phyloP scores from a whole-genome alignment of 1,284 basidiomycete genomes.

The Quambalaria eucalypti region DNA sequence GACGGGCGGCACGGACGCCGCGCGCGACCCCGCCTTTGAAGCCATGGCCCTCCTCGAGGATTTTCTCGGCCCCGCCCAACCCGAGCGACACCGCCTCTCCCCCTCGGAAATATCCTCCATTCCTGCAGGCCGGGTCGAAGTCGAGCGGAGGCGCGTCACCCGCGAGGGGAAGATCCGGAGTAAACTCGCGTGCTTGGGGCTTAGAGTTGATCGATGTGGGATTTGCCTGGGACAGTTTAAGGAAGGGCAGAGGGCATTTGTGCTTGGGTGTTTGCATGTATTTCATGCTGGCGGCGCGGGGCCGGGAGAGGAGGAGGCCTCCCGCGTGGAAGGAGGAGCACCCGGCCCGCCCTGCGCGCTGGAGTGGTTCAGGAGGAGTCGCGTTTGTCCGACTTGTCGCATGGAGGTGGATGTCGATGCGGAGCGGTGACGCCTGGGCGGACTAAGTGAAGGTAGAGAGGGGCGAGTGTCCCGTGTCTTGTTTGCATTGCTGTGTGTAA shows the following conservation, averaged over 20 bases:
- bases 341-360: background rate
- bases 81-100: conserved; percentile 35
- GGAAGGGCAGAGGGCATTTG: conserved; percentile 55
- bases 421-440: no score
- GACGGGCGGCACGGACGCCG: no score
- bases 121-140: conserved; percentile 58
- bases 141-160: conserved; percentile 60
- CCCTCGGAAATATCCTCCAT: conserved; percentile 47
- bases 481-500: background rate
- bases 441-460: background rate
- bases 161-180: conserved; percentile 66
- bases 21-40: conserved; percentile 31
- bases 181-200: conserved; percentile 64
- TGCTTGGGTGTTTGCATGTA: conserved; percentile 62
- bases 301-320: background rate
- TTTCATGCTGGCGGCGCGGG: conserved; percentile 1
- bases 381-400: background rate
- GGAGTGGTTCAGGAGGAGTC: background rate
- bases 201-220: conserved; percentile 65
- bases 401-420: background rate
- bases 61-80: conserved; percentile 56
- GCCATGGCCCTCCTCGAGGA: conserved; percentile 58
- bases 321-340: background rate
- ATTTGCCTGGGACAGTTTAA: conserved; percentile 71
- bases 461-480: background rate